Percentiles rank a stretch among this genome's conserved stretches.
Conservation (phyloP, 345 rosid genomes). For the Melaleuca quinquenervia region DNA sequence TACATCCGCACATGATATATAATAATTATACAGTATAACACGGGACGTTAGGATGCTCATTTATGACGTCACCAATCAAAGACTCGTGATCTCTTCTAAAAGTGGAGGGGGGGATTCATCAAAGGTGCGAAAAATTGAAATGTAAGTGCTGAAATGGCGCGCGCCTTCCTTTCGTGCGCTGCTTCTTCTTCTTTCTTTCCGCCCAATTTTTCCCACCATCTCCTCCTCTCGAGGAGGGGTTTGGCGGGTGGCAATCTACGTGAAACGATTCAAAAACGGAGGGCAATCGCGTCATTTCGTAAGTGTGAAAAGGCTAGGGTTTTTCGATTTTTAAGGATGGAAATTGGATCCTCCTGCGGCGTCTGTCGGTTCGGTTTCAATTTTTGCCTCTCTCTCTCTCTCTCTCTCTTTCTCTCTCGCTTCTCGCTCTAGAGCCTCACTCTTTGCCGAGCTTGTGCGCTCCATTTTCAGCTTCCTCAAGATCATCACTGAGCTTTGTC, state of each 20-base stretch:
- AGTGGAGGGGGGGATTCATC: neutral
- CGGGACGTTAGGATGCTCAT: accelerated
- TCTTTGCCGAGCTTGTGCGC: neutral
- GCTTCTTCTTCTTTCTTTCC: neutral
- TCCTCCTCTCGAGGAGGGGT: neutral
- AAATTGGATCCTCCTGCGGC: neutral
- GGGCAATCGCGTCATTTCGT: neutral
- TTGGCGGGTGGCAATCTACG: constrained; percentile 6
- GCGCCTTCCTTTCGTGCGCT: neutral
- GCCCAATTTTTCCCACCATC: neutral
- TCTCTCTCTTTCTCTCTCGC: neutral
- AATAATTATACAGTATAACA: accelerated
- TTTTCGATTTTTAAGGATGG: neutral
- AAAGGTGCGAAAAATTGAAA: neutral
- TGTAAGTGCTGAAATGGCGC: neutral
- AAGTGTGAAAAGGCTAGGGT: constrained; percentile 1
- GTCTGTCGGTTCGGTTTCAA: constrained; percentile 3
- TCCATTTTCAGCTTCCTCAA: neutral
- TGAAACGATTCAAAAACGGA: neutral
- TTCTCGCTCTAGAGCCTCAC: neutral
- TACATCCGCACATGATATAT: no score
- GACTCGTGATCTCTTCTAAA: neutral
- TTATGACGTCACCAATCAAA: neutral
- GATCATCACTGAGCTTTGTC: neutral
- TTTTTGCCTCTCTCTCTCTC: neutral